Percentiles rank a stretch among this genome's conserved stretches.
Evolutionary conservation across 306 rosid species (phyloP).

Genomic region (Quillaja saponaria): DNA sequence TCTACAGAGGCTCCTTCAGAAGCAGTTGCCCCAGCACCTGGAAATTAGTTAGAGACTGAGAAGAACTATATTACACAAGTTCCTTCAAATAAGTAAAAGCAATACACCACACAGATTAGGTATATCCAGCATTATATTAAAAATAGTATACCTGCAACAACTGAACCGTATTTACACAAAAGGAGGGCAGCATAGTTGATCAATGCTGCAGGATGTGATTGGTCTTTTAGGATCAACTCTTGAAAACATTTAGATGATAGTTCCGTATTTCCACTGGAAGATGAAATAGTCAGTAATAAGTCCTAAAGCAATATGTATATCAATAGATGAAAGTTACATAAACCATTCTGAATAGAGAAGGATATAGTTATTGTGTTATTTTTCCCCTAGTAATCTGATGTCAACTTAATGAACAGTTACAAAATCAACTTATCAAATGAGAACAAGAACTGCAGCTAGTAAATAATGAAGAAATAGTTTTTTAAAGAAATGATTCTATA

Average conservation of each 20-base stretch:
- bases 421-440: too few species aligned
- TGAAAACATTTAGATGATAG: conserved; percentile 80
- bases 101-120: conserved; percentile 17
- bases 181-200: conserved; percentile 83
- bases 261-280: conserved; percentile 83
- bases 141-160: conserved; percentile 71
- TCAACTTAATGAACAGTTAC: too few species aligned
- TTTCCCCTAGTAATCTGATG: too few species aligned
- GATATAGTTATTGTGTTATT: too few species aligned
- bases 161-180: conserved; percentile 76
- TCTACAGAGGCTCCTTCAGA: conserved; percentile 61
- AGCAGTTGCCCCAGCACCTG: conserved; percentile 92
- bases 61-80: conserved; percentile 18
- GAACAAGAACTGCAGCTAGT: too few species aligned
- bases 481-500: too few species aligned
- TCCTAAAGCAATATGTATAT: conserved; percentile 16
- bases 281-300: conserved; percentile 25
- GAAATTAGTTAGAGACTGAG: conserved; percentile 24
- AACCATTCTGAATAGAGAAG: too few species aligned
- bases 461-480: too few species aligned
- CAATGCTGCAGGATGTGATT: conserved; percentile 90
- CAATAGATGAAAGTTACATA: conserved; percentile 1
- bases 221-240: conserved; percentile 83
- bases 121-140: conserved; percentile 4
- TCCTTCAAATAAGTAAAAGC: conserved; percentile 29